Evolutionary conservation across 1,284 basidiomycete species (phyloP), one percentile per base, ranked within the genome.

Genomic region (Mrakiaceae sp.): DNA sequence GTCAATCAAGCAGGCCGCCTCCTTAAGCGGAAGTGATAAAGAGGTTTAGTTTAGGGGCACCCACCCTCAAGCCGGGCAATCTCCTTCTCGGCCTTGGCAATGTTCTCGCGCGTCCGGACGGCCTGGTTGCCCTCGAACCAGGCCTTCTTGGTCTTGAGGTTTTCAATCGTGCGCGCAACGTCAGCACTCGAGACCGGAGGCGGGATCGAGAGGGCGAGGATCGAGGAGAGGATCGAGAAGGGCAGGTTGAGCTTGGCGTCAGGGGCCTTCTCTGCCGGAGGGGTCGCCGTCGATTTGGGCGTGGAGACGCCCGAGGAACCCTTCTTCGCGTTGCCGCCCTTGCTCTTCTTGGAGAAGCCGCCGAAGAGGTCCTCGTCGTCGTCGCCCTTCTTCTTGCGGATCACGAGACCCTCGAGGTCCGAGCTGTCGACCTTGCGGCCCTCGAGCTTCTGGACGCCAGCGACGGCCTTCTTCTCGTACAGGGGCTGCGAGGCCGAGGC

Each of bases 351-450:
- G 69, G 80, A 81, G 62, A 76, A 75, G 70, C 84, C 85, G 56
- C 83, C 83, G 39, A 83, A 87, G 59, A 87, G 84, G 77, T 93
- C 74, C 56, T 89, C 85, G 59, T 96, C 87, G 42, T 89, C 87
- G 58, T 89, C 87, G 76, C 88, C 90, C 82, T 98, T 97, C 81
- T 97, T 97, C 74, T 86, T 86, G 42, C 81, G 80, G n/a, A 92
- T 81, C 66, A 87, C 78, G 55, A 88, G 90, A 64, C 87, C 84
- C 60, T 79, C 80, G 0, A 81, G 78, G 27, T 81, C 82, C 48
- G 78, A 80, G 27, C 27, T 27, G 60, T 93, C 90, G 53, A 98
- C 91, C 75, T 90, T 83, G 65, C 95, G 82, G 57, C 90, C 76
- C 69, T 97, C 90, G 53, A 94, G 81, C 74, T 88, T 84, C 58